Conservation (phyloP, 805 yeast genomes). For the Kazachstania africana region DNA sequence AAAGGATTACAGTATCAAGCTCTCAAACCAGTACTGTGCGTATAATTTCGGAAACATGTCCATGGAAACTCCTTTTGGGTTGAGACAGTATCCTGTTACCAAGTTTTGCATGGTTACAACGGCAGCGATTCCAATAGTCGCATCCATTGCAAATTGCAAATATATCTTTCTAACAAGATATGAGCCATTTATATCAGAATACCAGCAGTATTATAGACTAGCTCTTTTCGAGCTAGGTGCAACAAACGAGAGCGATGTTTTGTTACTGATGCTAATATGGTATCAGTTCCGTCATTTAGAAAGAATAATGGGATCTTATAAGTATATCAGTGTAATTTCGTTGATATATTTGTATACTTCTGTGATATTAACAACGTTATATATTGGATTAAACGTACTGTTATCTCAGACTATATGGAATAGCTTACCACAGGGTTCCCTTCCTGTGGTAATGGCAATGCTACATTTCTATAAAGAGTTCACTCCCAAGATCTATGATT, state of each 20-base stretch:
- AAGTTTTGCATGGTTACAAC: constrained; percentile 18
- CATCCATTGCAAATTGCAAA: constrained; percentile 19
- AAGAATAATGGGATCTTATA: constrained; percentile 44
- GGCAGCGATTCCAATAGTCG: constrained; percentile 16
- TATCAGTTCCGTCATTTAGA: constrained; percentile 46
- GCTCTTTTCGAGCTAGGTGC: constrained; percentile 39
- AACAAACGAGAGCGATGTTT: constrained; percentile 47
- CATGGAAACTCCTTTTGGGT: constrained; percentile 9
- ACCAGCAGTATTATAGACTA: constrained; percentile 48
- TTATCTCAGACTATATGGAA: constrained; percentile 31
- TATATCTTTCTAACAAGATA: constrained; percentile 19
- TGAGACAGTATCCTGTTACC: constrained; percentile 19
- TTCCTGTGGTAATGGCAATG: constrained; percentile 30
- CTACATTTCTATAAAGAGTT: constrained; percentile 30
- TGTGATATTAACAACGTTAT: constrained; percentile 26
- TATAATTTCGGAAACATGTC: too few relatives aligned
- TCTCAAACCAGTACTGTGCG: too few relatives aligned
- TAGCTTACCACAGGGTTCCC: constrained; percentile 31
- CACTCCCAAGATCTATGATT: constrained; percentile 32
- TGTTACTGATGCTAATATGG: constrained; percentile 34
- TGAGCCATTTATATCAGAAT: constrained; percentile 41
- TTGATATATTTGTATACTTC: constrained; percentile 39
- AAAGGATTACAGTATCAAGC: too few relatives aligned
- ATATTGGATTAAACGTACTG: constrained; percentile 20
- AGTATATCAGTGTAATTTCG: constrained; percentile 36